These are phyloP conservation scores for Hyphopichia burtonii DNA, from an alignment of 1,139 yeast species.

Conservation along the genomic window DNA sequence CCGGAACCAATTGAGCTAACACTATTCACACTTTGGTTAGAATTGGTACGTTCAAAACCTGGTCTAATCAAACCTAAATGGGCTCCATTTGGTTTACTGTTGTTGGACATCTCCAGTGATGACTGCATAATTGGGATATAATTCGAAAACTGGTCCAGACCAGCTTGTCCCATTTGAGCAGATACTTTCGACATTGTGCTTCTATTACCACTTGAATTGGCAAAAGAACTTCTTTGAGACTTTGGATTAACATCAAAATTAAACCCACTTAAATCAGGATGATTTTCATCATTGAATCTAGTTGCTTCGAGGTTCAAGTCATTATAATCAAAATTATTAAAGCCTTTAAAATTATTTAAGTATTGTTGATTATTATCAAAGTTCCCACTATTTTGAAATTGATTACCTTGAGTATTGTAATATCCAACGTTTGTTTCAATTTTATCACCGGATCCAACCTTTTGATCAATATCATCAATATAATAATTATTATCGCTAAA, in stretches of 20 bases:
- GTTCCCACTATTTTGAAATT: neutral
- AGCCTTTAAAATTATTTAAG: neutral
- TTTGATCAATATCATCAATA: neutral
- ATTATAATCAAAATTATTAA: slow-evolving; percentile 1
- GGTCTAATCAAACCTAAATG: slow-evolving; percentile 8
- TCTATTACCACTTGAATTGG: neutral
- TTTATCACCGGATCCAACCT: neutral
- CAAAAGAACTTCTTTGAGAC: neutral
- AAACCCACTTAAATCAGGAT: slow-evolving; percentile 20
- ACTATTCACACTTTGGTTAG: slow-evolving; percentile 26
- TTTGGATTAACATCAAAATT: slow-evolving; percentile 19
- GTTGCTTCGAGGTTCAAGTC: slow-evolving; percentile 7
- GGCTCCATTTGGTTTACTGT: neutral
- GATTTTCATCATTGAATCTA: slow-evolving; percentile 4
- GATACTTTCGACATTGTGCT: neutral
- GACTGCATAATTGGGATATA: neutral
- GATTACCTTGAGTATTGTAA: neutral
- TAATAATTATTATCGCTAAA: neutral
- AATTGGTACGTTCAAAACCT: slow-evolving; percentile 15
- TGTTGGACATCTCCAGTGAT: neutral
- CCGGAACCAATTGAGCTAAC: slow-evolving; percentile 10
- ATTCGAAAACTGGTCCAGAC: neutral
- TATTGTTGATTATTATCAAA: neutral
- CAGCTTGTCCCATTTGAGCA: neutral
- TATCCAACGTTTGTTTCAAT: neutral